Base-by-base conservation (phyloP, 2,329 filamentous ascomycete species). In the Plenodomus tracheiphilus region DNA sequence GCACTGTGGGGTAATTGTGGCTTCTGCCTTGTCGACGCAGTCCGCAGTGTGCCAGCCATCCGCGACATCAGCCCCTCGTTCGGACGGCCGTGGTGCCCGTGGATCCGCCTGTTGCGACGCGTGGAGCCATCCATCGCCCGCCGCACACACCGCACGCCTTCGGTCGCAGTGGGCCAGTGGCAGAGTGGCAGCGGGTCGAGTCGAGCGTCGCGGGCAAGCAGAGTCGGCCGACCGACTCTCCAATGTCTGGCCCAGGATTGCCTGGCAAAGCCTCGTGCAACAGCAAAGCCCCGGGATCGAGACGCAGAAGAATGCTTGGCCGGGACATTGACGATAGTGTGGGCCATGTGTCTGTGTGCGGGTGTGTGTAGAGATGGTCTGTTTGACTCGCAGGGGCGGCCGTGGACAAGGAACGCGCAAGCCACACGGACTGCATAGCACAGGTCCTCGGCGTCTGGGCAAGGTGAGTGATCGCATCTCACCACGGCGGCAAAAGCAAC, bases 1-100 rank as follows among this genome's bases (percentile, higher is more conserved):
- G n/a, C n/a, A n/a, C 41, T 59, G 46, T 58, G 56, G 49, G 44
- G 52, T 58, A 53, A 45, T 22, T 50, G 52, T 54, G 46, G 56
- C 54, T 51, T 45, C 50, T 38, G 46, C 41, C 40, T 41, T 35
- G 36, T 2, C 18, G 32, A 41, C 32, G n/a, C n/a, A n/a, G n/a
- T n/a, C n/a, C n/a, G n/a, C n/a, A n/a, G n/a, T n/a, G n/a, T n/a
- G n/a, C n/a, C n/a, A n/a, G n/a, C n/a, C n/a, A n/a, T n/a, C n/a
- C n/a, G n/a, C n/a, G n/a, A n/a, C n/a, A 36, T 51, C 56, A 58
- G 49, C 51, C 51, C 51, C 56, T 39, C 10, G 34, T 39, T 47
- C 36, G 34, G 43, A 20, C 38, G 39, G 51, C 49, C 39, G 25
- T 36, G 34, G 41, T 42, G n/a, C n/a, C n/a, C n/a, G n/a, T n/a